Evolutionary conservation across 83 land plant species (phyloP).

Genomic region (Thuja plicata): DNA sequence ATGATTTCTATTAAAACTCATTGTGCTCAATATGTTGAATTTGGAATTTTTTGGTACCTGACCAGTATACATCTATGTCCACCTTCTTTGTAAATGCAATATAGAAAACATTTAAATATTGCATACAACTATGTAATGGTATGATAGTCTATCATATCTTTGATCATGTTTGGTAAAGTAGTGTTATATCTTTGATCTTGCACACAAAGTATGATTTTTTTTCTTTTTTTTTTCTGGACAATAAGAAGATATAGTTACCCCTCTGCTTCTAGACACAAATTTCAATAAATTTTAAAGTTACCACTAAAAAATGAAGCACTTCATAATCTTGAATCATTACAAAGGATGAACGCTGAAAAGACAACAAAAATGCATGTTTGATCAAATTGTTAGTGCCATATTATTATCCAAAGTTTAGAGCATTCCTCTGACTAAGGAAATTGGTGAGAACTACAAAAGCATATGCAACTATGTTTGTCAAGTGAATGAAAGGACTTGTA

Average conservation of each 20-base stretch:
- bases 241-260: constrained; percentile 39
- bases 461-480: neutral
- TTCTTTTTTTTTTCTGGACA: constrained; percentile 14
- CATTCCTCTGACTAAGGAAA: neutral
- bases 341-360: neutral
- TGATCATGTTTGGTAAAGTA: too few relatives aligned
- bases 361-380: neutral
- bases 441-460: neutral
- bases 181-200: too few relatives aligned
- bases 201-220: too few relatives aligned
- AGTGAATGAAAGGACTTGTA: neutral
- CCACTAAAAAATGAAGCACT: neutral
- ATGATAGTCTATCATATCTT: too few relatives aligned
- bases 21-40: too few relatives aligned
- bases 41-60: too few relatives aligned
- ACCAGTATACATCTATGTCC: too few relatives aligned
- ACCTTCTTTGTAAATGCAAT: too few relatives aligned
- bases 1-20: too few relatives aligned
- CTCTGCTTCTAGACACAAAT: neutral
- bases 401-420: neutral
- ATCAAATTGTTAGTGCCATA: neutral
- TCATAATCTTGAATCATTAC: neutral
- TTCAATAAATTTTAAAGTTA: neutral
- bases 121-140: too few relatives aligned
- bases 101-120: too few relatives aligned